phyloP scores from a whole-genome alignment of 73 alveolate species.

The Halteria grandinella region DNA sequence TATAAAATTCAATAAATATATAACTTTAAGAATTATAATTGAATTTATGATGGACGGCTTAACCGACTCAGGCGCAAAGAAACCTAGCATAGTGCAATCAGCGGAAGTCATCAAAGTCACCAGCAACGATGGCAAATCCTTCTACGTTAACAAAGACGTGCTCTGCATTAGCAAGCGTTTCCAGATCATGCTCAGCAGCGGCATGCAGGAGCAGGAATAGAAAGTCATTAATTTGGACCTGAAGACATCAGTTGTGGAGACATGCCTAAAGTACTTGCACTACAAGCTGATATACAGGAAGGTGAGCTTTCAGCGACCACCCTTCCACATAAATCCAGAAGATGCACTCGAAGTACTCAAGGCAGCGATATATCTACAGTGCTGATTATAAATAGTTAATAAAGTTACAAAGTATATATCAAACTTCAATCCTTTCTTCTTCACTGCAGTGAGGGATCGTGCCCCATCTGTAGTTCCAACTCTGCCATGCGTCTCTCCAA shows the following conservation, averaged over 20 bases:
- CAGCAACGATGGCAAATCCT: constrained; percentile 6
- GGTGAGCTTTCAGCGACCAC: no score
- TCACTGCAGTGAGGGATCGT: no score
- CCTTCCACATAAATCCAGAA: constrained; percentile 35
- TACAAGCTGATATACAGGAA: no score
- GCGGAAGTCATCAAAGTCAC: background rate
- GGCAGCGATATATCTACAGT: constrained; percentile 44
- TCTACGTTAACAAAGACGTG: constrained; percentile 43
- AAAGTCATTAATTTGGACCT: constrained; percentile 5
- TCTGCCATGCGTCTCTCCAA: constrained; percentile 92
- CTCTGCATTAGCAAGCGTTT: constrained; percentile 11
- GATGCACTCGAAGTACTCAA: constrained; percentile 42
- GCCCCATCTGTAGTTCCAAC: constrained; percentile 89
- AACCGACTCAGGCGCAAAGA: no score
- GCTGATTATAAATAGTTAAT: background rate
- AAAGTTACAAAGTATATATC: no score
- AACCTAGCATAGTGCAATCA: no score
- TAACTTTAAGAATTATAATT: no score
- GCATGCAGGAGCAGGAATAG: constrained; percentile 27
- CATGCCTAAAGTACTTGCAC: no score
- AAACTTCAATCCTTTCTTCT: no score
- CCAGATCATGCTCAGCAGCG: constrained; percentile 2
- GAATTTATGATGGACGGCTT: no score
- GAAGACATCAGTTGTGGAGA: no score
- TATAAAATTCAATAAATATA: no score